Evolutionary conservation across 2,329 filamentous ascomycete species (phyloP).

Genomic region (Trichoderma breve): DNA sequence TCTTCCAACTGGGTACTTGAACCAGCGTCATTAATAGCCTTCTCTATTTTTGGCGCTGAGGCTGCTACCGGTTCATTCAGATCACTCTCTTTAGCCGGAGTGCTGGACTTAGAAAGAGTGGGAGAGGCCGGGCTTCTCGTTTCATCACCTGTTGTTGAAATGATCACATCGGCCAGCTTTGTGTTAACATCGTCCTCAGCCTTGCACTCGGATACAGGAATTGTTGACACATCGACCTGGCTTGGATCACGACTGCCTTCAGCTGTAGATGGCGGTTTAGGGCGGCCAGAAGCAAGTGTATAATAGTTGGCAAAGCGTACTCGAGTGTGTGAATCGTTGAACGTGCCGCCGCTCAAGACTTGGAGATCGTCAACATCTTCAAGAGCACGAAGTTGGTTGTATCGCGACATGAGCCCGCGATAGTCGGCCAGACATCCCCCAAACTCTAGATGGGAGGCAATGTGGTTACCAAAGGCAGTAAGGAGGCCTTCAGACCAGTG

Average conservation of each 20-base stretch:
- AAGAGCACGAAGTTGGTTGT: constrained; percentile 65
- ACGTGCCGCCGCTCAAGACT: constrained; percentile 24
- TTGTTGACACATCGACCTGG: constrained; percentile 8
- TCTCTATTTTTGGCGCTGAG: not conserved
- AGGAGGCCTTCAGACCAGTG: constrained; percentile 68
- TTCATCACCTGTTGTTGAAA: not conserved
- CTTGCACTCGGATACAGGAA: not conserved
- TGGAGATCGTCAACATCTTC: constrained; percentile 65
- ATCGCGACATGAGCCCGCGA: constrained; percentile 65
- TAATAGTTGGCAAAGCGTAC: constrained; percentile 89
- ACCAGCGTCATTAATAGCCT: not conserved
- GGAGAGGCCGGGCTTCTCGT: not conserved
- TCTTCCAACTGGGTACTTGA: not conserved
- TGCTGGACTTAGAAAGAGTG: not conserved
- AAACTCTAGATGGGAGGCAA: constrained; percentile 81
- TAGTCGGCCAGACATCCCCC: constrained; percentile 79
- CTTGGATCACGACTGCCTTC: constrained; percentile 12
- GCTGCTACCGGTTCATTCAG: not conserved
- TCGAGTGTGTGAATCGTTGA: constrained; percentile 40
- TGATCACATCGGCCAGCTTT: not conserved
- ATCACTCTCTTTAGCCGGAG: not conserved
- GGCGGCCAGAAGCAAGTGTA: constrained; percentile 74
- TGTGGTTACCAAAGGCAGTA: constrained; percentile 67
- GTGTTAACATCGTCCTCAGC: not conserved
- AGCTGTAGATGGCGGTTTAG: constrained; percentile 43